Conservation (phyloP, 2,329 filamentous ascomycete species). For the Neoscytalidium dimidiatum region DNA sequence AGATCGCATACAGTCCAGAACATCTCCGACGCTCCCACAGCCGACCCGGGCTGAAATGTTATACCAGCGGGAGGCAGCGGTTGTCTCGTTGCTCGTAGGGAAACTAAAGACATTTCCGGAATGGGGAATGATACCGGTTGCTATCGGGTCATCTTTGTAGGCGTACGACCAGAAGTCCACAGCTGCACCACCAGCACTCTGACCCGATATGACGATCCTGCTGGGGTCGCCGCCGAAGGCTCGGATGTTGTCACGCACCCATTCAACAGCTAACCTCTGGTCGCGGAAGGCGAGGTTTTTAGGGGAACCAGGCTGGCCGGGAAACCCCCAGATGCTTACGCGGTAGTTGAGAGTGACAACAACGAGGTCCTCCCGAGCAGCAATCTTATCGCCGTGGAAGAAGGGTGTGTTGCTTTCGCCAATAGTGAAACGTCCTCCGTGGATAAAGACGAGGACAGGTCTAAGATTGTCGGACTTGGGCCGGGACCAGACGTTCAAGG, state of each 20-base stretch:
- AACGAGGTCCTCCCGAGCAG: conserved; percentile 14
- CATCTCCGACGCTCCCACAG: conserved; percentile 32
- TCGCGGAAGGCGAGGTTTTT: conserved; percentile 40
- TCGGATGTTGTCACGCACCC: conserved; percentile 43
- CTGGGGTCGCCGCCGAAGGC: conserved; percentile 49
- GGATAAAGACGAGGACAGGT: conserved; percentile 28
- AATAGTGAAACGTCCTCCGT: conserved; percentile 19
- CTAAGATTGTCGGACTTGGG: conserved; percentile 27
- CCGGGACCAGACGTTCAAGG: conserved; percentile 36
- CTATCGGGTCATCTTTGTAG: conserved; percentile 51
- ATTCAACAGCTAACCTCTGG: conserved; percentile 40
- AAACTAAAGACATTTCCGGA: conserved; percentile 49
- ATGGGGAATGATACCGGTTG: conserved; percentile 48
- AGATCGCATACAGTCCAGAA: conserved; percentile 40
- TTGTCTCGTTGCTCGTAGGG: conserved; percentile 29
- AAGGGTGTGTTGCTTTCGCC: conserved; percentile 12
- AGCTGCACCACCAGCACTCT: conserved; percentile 23
- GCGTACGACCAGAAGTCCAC: conserved; percentile 53
- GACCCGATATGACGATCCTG: conserved; percentile 40
- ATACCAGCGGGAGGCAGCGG: conserved; percentile 31
- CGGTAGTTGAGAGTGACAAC: conserved; percentile 28
- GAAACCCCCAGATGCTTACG: conserved; percentile 43
- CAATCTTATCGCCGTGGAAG: conserved; percentile 21
- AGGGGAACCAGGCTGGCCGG: conserved; percentile 15
- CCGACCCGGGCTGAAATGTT: conserved; percentile 43